Evolutionary conservation across 2,329 filamentous ascomycete species (phyloP).

Genomic region (Penicillium fuscoglaucum): DNA sequence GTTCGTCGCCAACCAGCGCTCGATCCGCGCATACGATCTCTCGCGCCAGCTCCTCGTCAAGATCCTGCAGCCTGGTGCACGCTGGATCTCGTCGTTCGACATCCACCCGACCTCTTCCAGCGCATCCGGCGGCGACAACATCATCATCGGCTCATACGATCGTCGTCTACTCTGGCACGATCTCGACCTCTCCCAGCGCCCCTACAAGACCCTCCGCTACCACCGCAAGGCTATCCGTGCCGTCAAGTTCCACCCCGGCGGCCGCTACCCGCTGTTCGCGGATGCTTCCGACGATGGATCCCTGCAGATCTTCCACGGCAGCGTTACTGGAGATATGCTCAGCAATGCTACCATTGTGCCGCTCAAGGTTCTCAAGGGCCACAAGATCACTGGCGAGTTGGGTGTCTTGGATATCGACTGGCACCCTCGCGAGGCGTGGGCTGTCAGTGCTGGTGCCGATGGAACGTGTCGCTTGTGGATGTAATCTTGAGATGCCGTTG

Average conservation of each 20-base stretch:
- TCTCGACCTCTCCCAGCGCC: slow-evolving; percentile 82
- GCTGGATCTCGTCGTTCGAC: slow-evolving; percentile 93
- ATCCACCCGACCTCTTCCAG: slow-evolving; percentile 87
- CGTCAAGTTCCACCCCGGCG: slow-evolving; percentile 79
- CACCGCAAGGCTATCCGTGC: slow-evolving; percentile 87
- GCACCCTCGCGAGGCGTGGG: slow-evolving; percentile 94
- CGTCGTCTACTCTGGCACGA: slow-evolving; percentile 95
- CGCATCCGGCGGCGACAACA: slow-evolving; percentile 86
- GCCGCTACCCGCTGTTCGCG: slow-evolving; percentile 80
- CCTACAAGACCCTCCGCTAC: slow-evolving; percentile 96
- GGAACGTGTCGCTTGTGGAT: slow-evolving; percentile 90
- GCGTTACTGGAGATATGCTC: slow-evolving; percentile 91
- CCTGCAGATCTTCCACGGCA: slow-evolving; percentile 94
- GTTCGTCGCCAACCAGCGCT: slow-evolving; percentile 93
- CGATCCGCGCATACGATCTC: slow-evolving; percentile 91
- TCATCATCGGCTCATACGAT: slow-evolving; percentile 94
- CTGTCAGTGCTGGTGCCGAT: slow-evolving; percentile 90
- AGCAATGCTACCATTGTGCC: slow-evolving; percentile 96
- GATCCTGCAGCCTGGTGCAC: slow-evolving; percentile 86
- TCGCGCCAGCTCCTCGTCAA: slow-evolving; percentile 89
- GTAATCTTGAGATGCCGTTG: slow-evolving; percentile 39
- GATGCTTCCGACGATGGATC: slow-evolving; percentile 94
- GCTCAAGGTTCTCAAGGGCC: slow-evolving; percentile 87
- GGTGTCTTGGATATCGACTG: slow-evolving; percentile 94
- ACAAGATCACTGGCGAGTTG: slow-evolving; percentile 80